Conservation (phyloP, 1,284 basidiomycete species). For the Albatrellus sp. region DNA sequence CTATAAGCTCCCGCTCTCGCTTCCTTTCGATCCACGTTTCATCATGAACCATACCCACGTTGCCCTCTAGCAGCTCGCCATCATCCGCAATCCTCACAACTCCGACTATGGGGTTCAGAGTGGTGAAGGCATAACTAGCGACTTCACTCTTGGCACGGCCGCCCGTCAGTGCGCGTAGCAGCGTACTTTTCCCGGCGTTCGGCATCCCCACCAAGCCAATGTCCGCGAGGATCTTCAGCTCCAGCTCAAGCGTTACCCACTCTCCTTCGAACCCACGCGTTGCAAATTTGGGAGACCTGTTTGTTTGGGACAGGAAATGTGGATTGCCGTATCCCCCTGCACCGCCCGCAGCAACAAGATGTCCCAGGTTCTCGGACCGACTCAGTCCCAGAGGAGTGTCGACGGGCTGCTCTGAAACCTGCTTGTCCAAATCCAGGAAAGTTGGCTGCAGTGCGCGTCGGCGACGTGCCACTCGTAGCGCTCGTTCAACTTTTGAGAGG, state of each 20-base stretch:
- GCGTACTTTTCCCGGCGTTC: conserved; percentile 85
- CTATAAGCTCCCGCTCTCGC: conserved; percentile 31
- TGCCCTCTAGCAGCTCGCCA: conserved; percentile 60
- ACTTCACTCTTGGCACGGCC: conserved; percentile 78
- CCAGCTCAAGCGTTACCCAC: conserved; percentile 74
- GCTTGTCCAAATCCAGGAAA: conserved; percentile 47
- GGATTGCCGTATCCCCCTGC: conserved; percentile 85
- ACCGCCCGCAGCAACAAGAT: conserved; percentile 74
- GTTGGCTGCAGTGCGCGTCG: conserved; percentile 34
- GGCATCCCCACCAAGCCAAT: conserved; percentile 94
- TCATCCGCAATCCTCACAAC: conserved; percentile 79
- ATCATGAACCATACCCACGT: conserved; percentile 46
- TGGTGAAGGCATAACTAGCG: conserved; percentile 90
- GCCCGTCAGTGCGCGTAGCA: conserved; percentile 83
- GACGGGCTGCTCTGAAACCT: conserved; percentile 29
- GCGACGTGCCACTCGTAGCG: conserved; percentile 33
- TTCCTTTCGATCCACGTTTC: conserved; percentile 59
- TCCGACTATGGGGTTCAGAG: conserved; percentile 90
- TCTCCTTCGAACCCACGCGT: conserved; percentile 76
- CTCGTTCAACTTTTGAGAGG: conserved; percentile 53
- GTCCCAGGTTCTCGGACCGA: conserved; percentile 44
- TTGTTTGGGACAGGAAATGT: conserved; percentile 58
- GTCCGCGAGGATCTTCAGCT: conserved; percentile 91
- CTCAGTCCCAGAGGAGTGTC: conserved; percentile 61
- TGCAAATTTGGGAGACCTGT: conserved; percentile 72